phyloP scores from a whole-genome alignment of 148 eudicot genomes.

The Camellia granthamiana region DNA sequence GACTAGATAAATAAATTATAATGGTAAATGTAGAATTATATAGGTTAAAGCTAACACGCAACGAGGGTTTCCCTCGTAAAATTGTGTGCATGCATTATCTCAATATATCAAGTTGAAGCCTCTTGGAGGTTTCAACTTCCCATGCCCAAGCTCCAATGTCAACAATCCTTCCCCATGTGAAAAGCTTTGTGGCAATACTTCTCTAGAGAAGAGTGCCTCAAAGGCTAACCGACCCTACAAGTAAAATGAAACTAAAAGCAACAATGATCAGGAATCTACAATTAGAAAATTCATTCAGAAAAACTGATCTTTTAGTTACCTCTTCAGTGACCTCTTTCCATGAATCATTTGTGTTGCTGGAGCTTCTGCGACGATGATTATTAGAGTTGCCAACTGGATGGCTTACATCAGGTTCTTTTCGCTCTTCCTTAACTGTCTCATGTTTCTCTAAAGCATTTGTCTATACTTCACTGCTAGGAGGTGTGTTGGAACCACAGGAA shows the following conservation, averaged over 20 bases:
- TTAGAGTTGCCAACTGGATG: constrained; percentile 40
- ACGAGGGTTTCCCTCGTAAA: constrained; percentile 15
- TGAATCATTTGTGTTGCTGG: constrained; percentile 48
- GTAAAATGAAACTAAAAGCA: background rate
- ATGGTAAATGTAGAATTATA: constrained; percentile 2
- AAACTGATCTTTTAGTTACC: constrained; percentile 38
- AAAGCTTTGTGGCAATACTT: constrained; percentile 86
- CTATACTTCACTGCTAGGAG: constrained; percentile 90
- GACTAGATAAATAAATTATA: constrained; percentile 14
- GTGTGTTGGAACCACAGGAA: constrained; percentile 93
- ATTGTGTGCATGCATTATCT: constrained; percentile 21
- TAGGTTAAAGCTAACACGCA: constrained; percentile 19
- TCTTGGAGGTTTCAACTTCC: constrained; percentile 50
- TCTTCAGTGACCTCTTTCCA: constrained; percentile 97
- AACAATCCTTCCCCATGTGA: constrained; percentile 40
- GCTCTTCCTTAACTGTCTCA: constrained; percentile 42
- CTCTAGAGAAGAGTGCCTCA: constrained; percentile 77
- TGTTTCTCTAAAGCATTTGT: constrained; percentile 72
- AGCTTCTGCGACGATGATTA: constrained; percentile 56
- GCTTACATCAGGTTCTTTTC: constrained; percentile 46
- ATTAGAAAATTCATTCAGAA: background rate
- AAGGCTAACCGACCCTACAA: constrained; percentile 87
- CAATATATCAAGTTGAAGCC: constrained; percentile 45
- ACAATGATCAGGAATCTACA: background rate
- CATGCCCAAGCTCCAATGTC: constrained; percentile 40